Evolutionary conservation across 345 rosid species (phyloP).

Genomic region (Arabidopsis suecica): DNA sequence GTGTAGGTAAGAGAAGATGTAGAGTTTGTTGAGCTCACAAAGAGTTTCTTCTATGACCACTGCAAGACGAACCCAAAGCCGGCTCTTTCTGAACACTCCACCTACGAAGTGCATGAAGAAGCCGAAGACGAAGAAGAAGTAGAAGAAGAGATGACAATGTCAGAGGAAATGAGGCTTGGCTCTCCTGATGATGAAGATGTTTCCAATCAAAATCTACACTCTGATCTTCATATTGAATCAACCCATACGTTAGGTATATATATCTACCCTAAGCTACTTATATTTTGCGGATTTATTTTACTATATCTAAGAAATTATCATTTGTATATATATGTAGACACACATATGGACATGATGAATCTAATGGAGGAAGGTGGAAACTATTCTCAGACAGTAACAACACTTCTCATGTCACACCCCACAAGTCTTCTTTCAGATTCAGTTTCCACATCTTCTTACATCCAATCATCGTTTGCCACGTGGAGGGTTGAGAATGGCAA

Average conservation of each 20-base stretch:
- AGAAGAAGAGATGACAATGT: conserved; percentile 60
- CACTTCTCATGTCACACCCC: conserved; percentile 71
- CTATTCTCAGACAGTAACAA: conserved; percentile 89
- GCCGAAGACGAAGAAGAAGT: conserved; percentile 49
- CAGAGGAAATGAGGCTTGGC: conserved; percentile 78
- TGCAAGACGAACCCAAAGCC: conserved; percentile 64
- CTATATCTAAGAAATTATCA: conserved; percentile 10
- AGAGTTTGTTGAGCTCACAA: conserved; percentile 60
- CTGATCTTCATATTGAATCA: conserved; percentile 55
- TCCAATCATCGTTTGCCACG: conserved; percentile 69
- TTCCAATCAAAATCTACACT: conserved; percentile 63
- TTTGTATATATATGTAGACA: conserved; percentile 2
- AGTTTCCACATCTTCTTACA: conserved; percentile 42
- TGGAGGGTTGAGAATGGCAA: conserved; percentile 53
- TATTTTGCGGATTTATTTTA: not conserved
- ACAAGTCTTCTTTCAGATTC: conserved; percentile 57
- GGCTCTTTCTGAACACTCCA: conserved; percentile 80
- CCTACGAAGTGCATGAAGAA: conserved; percentile 58
- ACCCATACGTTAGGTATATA: conserved; percentile 38
- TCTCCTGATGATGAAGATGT: conserved; percentile 72
- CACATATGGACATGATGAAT: conserved; percentile 47
- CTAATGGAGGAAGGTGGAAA: conserved; percentile 64
- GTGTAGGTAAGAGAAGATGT: conserved; percentile 66
- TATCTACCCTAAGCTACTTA: not conserved
- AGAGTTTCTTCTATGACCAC: conserved; percentile 60